A percentile compares a stretch with the other conserved stretches of the same genome.
Conservation (phyloP, 2,329 filamentous ascomycete species). For the Colletotrichum limetticola region DNA sequence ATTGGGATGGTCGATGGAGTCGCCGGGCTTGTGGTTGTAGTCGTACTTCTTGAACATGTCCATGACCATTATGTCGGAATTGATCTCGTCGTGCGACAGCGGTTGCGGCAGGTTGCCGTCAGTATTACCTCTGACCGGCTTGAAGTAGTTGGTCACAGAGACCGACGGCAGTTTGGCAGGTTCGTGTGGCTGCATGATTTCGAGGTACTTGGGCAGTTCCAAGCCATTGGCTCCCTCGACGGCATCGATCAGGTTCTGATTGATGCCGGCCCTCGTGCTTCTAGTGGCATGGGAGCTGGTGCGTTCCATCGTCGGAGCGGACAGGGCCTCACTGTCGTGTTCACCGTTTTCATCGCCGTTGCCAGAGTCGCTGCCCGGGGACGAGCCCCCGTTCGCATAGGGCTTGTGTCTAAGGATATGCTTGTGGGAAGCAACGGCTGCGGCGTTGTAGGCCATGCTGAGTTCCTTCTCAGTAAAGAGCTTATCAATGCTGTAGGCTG, state of each 20-base stretch:
- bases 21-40: constrained; percentile 61
- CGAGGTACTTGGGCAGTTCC: constrained; percentile 67
- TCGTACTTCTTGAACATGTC: constrained; percentile 68
- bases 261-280: constrained; percentile 66
- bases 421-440: constrained; percentile 71
- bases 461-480: constrained; percentile 78
- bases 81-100: constrained; percentile 62
- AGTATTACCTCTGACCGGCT: constrained; percentile 63
- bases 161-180: constrained; percentile 67
- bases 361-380: constrained; percentile 64
- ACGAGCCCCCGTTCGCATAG: constrained; percentile 61
- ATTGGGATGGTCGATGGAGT: constrained; percentile 65
- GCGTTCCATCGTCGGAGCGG: constrained; percentile 70
- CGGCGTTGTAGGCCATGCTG: constrained; percentile 71
- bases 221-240: constrained; percentile 70
- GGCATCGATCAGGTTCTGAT: constrained; percentile 67
- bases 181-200: constrained; percentile 64
- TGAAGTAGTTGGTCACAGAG: constrained; percentile 68
- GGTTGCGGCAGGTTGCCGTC: constrained; percentile 67
- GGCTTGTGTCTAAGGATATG: constrained; percentile 68
- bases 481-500: constrained; percentile 74
- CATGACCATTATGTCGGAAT: constrained; percentile 68
- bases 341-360: constrained; percentile 63
- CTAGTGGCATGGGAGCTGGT: constrained; percentile 72
- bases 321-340: constrained; percentile 58